A percentile compares a stretch with the other conserved stretches of the same genome.
phyloP scores from a whole-genome alignment of 208 protist species.

The Angomonas deanei region DNA sequence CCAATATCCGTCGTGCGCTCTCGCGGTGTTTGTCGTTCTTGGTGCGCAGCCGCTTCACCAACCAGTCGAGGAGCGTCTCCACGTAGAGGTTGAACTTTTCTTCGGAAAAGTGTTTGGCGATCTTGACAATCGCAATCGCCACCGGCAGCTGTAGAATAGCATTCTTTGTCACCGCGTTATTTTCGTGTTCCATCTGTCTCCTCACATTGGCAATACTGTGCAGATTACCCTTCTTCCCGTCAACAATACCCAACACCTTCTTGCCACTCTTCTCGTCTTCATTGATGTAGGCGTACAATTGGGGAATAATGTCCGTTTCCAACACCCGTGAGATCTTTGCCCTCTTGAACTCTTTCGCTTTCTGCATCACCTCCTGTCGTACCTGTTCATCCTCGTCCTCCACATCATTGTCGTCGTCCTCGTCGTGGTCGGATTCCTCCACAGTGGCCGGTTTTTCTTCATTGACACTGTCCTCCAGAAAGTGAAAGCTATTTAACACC shows the following conservation, averaged over 20 bases:
- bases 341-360: conserved; percentile 35
- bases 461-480: conserved; percentile 42
- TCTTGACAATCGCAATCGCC: conserved; percentile 81
- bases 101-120: conserved; percentile 74
- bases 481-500: conserved; percentile 83
- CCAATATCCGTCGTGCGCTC: conserved; percentile 73
- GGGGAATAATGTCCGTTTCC: conserved; percentile 79
- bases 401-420: conserved; percentile 15
- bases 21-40: conserved; percentile 87
- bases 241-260: conserved; percentile 6
- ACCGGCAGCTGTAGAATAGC: conserved; percentile 83
- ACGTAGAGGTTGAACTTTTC: conserved; percentile 70
- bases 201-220: conserved; percentile 66
- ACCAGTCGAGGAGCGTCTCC: conserved; percentile 72
- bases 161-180: conserved; percentile 40
- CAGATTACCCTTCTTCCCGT: conserved; percentile 28
- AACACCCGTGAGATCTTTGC: conserved; percentile 64
- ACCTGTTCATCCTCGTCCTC: conserved; percentile 62
- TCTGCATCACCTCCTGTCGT: conserved; percentile 20
- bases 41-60: conserved; percentile 79
- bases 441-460: neutral
- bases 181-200: conserved; percentile 50
- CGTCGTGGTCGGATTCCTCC: conserved; percentile 15
- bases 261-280: conserved; percentile 28
- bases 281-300: conserved; percentile 74